A percentile compares a stretch with the other conserved stretches of the same genome.
phyloP scores from a whole-genome alignment of 495 filamentous ascomycete genomes.

The Pseudevernia furfuracea region DNA sequence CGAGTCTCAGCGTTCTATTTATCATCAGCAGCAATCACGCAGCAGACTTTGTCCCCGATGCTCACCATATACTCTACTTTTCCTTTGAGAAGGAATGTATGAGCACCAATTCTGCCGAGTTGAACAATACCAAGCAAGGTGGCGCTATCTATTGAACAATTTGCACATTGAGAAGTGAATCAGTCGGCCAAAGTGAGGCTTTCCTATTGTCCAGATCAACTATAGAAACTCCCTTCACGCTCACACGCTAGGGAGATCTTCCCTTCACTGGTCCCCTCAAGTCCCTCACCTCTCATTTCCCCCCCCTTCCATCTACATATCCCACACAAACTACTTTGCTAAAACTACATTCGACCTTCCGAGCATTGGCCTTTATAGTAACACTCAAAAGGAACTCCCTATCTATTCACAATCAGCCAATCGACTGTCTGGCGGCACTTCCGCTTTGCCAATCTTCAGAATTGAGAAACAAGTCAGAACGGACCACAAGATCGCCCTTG shows the following conservation, averaged over 20 bases:
- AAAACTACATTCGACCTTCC: background rate
- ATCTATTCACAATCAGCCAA: background rate
- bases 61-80: background rate
- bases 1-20: background rate
- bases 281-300: background rate
- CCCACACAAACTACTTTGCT: background rate
- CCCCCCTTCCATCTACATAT: background rate
- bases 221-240: background rate
- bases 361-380: background rate
- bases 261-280: background rate
- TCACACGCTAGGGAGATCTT: background rate
- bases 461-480: no score
- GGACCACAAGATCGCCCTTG: background rate
- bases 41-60: background rate
- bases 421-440: background rate
- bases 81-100: background rate
- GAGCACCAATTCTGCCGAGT: background rate
- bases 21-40: background rate
- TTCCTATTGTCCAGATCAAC: background rate
- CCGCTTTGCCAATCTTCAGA: background rate
- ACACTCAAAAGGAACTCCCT: background rate
- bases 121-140: background rate
- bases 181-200: background rate
- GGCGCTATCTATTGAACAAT: background rate
- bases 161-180: background rate